Evolutionary conservation across 164 flowering plant genomes (phyloP).

Genomic region (Magnolia kwangsiensis): DNA sequence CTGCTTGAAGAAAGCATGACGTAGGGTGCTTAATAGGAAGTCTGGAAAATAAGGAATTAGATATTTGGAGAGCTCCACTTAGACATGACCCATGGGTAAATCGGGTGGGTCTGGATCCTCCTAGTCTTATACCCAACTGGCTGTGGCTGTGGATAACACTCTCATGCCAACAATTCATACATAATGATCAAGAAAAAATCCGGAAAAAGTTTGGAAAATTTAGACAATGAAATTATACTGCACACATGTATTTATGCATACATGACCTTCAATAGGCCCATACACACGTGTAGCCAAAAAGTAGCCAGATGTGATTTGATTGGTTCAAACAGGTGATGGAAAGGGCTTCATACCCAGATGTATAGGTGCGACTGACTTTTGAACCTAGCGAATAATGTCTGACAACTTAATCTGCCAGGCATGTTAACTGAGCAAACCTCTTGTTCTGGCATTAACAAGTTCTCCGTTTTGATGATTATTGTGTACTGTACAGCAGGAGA

Average conservation of each 20-base stretch:
- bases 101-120: not conserved
- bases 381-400: too few relatives aligned
- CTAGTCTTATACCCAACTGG: not conserved
- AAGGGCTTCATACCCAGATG: not conserved
- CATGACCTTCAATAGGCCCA: not conserved
- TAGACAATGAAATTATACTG: too few relatives aligned
- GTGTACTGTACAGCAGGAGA: conserved; percentile 6
- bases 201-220: too few relatives aligned
- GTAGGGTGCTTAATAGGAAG: not conserved
- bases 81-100: not conserved
- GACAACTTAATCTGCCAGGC: not conserved
- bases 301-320: too few relatives aligned
- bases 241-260: too few relatives aligned
- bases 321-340: not conserved
- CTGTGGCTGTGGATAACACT: not conserved
- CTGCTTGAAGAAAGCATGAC: too few relatives aligned
- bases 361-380: too few relatives aligned
- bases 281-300: not conserved
- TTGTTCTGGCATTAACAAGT: not conserved
- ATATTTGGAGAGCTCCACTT: too few relatives aligned
- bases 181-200: too few relatives aligned
- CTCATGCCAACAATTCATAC: not conserved
- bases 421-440: not conserved
- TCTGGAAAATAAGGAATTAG: not conserved
- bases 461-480: not conserved